Conservation (phyloP, 2,329 filamentous ascomycete genomes). For the Chaetomium strumarium region DNA sequence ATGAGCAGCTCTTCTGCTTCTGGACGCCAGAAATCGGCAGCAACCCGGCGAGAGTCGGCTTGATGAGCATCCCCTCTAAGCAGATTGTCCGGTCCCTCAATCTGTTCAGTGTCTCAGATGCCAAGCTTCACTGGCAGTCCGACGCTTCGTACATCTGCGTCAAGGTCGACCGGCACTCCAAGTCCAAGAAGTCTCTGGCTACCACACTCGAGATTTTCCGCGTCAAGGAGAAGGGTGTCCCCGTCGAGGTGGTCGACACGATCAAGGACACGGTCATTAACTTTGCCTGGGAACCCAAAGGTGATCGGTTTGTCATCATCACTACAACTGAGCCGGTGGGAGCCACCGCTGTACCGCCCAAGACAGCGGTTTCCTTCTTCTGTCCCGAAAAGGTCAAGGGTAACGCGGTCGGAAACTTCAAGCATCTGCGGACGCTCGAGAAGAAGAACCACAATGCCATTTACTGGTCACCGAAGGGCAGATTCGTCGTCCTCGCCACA, state of each 20-base stretch:
- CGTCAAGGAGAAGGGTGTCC: conserved; percentile 93
- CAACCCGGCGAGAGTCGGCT: conserved; percentile 92
- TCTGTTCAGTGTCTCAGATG: conserved; percentile 95
- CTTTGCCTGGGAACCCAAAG: conserved; percentile 98
- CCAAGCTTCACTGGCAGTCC: conserved; percentile 98
- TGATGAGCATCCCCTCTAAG: conserved; percentile 95
- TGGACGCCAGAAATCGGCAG: conserved; percentile 98
- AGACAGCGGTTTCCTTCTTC: conserved; percentile 94
- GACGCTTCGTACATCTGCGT: conserved; percentile 91
- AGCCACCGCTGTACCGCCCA: conserved; percentile 77
- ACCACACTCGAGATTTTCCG: conserved; percentile 99
- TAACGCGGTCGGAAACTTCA: conserved; percentile 80
- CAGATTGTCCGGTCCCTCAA: conserved; percentile 91
- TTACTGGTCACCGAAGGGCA: conserved; percentile 95
- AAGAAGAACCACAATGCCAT: conserved; percentile 99
- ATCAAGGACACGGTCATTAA: conserved; percentile 99
- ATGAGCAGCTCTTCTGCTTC: conserved; percentile 96
- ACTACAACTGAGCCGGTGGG: conserved; percentile 80
- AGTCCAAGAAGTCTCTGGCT: conserved; percentile 96
- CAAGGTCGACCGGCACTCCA: conserved; percentile 97
- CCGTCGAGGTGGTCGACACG: conserved; percentile 93
- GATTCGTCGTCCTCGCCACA: conserved; percentile 91
- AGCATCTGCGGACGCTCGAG: conserved; percentile 87
- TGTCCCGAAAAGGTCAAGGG: conserved; percentile 92
- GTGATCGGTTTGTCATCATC: conserved; percentile 94